Evolutionary conservation across 139 green algal genomes (phyloP).

Genomic region (Medakamo hakoo): DNA sequence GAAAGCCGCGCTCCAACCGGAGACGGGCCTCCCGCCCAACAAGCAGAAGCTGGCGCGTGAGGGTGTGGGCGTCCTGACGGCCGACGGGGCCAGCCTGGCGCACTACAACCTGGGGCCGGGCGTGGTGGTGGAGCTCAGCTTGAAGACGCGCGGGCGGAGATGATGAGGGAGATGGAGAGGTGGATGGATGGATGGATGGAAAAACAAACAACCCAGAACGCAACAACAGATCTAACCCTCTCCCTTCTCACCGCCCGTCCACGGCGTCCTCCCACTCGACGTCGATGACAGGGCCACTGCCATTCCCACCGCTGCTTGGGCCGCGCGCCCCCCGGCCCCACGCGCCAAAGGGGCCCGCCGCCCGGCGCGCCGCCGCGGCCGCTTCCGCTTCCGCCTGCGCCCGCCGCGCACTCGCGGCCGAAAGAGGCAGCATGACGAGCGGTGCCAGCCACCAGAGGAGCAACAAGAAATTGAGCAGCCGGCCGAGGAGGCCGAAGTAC

Average conservation of each 20-base stretch:
- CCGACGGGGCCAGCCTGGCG: conserved; percentile 53
- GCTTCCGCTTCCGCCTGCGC: background rate
- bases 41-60: conserved; percentile 57
- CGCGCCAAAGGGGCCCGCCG: too few species aligned
- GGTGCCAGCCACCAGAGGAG: background rate
- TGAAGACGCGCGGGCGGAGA: conserved; percentile 52
- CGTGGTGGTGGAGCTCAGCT: conserved; percentile 37
- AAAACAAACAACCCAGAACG: background rate
- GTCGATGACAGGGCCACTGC: background rate
- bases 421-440: background rate
- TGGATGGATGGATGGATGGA: too few species aligned
- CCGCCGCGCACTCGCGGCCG: background rate
- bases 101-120: conserved; percentile 65
- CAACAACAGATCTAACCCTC: background rate
- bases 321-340: too few species aligned
- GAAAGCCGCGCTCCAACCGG: conserved; percentile 43
- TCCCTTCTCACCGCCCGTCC: background rate
- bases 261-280: background rate
- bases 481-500: background rate
- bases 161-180: background rate
- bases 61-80: conserved; percentile 47
- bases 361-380: too few species aligned
- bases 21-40: conserved; percentile 42
- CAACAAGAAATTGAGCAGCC: background rate
- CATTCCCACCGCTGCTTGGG: too few species aligned